Base-by-base conservation (phyloP, 169 alveolate genomes). In the Amoebophrya sp. region DNA sequence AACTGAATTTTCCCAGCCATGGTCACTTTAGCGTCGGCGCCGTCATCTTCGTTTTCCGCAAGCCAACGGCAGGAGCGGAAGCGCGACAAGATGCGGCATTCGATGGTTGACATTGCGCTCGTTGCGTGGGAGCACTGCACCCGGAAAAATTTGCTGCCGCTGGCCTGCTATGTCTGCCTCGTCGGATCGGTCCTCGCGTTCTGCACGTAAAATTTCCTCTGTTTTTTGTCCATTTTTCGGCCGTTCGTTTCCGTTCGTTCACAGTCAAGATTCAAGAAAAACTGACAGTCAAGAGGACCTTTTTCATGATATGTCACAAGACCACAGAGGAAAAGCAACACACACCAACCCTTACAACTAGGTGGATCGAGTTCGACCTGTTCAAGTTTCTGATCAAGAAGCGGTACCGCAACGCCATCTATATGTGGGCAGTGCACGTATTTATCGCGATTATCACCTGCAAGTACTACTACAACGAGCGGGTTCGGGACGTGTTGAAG, bases 391-490 rank as follows among this genome's bases (percentile, higher is more conserved):
- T 66, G 38, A 66, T 66, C 83, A 66, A 66, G 35, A 66, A 66
- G 35, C 83, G 83, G 29, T 66, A 66, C 83, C 83, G 83, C 29
- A 66, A 66, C 83, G 18, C 83, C 7, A 66, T 66, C 32, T 66
- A 66, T 25, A 66, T 66, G 83, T 66, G 83, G 83, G 1, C 35
- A 1, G 1, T 66, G 10, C 83, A 66, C 83, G 29, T 18, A 2
- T 66, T 66, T 25, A 66, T 66, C 83, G 83, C 35, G 12, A n/a
- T 66, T 25, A 25, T 66, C 39, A 66, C 83, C 29, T 66, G 83
- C 83, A 66, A 66, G 83, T 66, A 66, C 35, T 66, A 66, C 83
- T 66, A 25, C 83, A 66, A 66, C 83, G 32, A 25, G 83, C 83
- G 83, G 35, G 83, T 66, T 2, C 83, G 83, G 10, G 83, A 66